Evolutionary conservation across 805 yeast genomes (phyloP).

Genomic region (Yamadazyma sp.): DNA sequence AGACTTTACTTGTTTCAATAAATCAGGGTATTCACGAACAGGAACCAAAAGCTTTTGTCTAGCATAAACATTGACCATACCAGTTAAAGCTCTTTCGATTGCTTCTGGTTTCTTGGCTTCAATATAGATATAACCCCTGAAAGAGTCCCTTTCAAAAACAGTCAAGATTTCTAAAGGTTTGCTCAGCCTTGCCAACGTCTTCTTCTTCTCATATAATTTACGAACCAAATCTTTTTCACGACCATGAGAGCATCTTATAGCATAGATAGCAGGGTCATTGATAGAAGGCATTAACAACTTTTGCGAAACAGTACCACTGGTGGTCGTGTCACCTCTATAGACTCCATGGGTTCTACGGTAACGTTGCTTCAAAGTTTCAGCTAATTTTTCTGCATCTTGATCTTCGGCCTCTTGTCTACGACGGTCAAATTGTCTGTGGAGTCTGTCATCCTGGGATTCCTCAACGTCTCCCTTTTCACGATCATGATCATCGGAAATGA

Average conservation of each 20-base stretch:
- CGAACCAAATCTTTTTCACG: constrained; percentile 89
- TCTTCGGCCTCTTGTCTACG: constrained; percentile 84
- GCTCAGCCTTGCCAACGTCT: constrained; percentile 70
- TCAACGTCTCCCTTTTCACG: constrained; percentile 57
- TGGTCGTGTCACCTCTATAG: constrained; percentile 79
- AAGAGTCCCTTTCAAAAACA: constrained; percentile 91
- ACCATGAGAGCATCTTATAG: constrained; percentile 90
- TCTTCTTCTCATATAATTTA: constrained; percentile 78
- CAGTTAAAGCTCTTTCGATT: constrained; percentile 81
- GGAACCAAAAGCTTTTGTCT: constrained; percentile 84
- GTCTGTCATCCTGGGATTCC: constrained; percentile 60
- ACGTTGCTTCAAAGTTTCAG: constrained; percentile 86
- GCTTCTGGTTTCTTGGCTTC: constrained; percentile 95
- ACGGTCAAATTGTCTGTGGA: constrained; percentile 89
- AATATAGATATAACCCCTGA: constrained; percentile 86
- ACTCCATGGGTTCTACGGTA: constrained; percentile 85
- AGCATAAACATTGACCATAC: constrained; percentile 81
- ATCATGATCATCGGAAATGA: constrained; percentile 72
- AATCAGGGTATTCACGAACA: constrained; percentile 90
- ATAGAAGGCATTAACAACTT: constrained; percentile 92
- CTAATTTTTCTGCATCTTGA: constrained; percentile 91
- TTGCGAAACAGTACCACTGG: constrained; percentile 72
- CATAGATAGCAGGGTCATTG: constrained; percentile 95
- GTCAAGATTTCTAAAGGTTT: constrained; percentile 83
- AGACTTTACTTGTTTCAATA: constrained; percentile 84